A percentile compares a stretch with the other conserved stretches of the same genome.
Evolutionary conservation across 371 early-diverging fungal genomes (phyloP).

Genomic region (Syncephalastrum contaminatum): DNA sequence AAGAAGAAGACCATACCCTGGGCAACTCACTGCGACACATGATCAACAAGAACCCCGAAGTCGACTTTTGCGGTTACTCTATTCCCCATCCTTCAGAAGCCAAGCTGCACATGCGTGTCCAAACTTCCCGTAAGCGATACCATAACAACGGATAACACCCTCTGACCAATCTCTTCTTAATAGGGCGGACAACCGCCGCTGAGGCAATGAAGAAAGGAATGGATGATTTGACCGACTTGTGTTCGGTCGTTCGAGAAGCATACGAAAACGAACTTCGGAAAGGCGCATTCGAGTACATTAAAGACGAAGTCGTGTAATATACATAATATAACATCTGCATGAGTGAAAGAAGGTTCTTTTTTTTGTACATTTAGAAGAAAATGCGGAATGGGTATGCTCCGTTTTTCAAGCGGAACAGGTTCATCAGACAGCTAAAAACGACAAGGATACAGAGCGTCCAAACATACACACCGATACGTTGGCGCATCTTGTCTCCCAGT

Average conservation of each 20-base stretch:
- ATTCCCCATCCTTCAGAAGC: slow-evolving; percentile 99
- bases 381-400: slow-evolving; percentile 77
- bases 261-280: slow-evolving; percentile 57
- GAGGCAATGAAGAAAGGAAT: slow-evolving; percentile 88
- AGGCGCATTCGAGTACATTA: too few relatives aligned
- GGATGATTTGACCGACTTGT: slow-evolving; percentile 74
- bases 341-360: slow-evolving; percentile 1
- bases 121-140: slow-evolving; percentile 72
- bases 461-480: slow-evolving; percentile 58
- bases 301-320: too few relatives aligned
- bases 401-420: slow-evolving; percentile 71
- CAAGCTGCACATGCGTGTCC: slow-evolving; percentile 92
- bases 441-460: slow-evolving; percentile 53
- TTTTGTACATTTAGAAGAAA: slow-evolving; percentile 42
- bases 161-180: neutral
- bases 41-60: slow-evolving; percentile 91
- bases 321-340: too few relatives aligned
- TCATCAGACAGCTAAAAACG: slow-evolving; percentile 63
- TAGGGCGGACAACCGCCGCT: slow-evolving; percentile 76
- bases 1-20: slow-evolving; percentile 96
- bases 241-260: slow-evolving; percentile 59
- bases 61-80: slow-evolving; percentile 98
- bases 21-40: slow-evolving; percentile 93
- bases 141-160: neutral
- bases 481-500: slow-evolving; percentile 39